Evolutionary conservation across 2,329 filamentous ascomycete genomes (phyloP), one percentile per base, ranked within the genome.

Genomic region (Coniella lustricola): DNA sequence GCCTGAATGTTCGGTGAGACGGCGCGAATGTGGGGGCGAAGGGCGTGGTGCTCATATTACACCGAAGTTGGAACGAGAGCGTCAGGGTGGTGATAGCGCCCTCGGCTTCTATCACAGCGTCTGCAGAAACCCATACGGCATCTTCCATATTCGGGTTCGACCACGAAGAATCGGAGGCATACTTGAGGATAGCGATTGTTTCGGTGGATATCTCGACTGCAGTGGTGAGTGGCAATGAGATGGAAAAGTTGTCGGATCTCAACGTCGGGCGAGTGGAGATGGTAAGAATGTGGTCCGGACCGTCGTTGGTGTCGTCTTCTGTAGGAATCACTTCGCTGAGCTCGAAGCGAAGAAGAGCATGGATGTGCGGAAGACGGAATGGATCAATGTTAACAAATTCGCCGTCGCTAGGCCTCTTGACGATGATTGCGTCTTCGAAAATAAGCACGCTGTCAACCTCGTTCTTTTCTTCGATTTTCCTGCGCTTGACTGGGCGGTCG

Each of bases 1-100:
- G 56, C 4, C 53, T 34, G 3, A 44, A 51, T 1, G 10, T 50
- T 32, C 17, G 36, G 33, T 45, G 36, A 12, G 44, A 38, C 12
- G 48, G 13, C 3, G 51, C 41, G 1, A 50, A 41, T 1, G 32
- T 12, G 0, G 44, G 20, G 17, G 40, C 12, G 8, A 25, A 45
- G 7, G 34, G 34, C 3, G 22, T 42, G 10, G 44, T 49, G 32
- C 54, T 59, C 13, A 55, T 53, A 39, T 61, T 64, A 64, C 64
- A 67, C 16, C 55, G 52, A 12, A 67, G 44, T 14, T 62, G 55
- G 12, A 60, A 37, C 3, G 53, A 38, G 14, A 60, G 17, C 22
- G 12, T 35, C 25, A 42, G 52, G 33, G 3, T 31, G 9, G 40
- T 48, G 32, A 14, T 37, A n/a, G 20, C 35, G 3, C 20, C n/a